Evolutionary conservation across 2,329 filamentous ascomycete genomes (phyloP), one percentile per base, ranked within the genome.

Genomic region (Huntiella savannae): DNA sequence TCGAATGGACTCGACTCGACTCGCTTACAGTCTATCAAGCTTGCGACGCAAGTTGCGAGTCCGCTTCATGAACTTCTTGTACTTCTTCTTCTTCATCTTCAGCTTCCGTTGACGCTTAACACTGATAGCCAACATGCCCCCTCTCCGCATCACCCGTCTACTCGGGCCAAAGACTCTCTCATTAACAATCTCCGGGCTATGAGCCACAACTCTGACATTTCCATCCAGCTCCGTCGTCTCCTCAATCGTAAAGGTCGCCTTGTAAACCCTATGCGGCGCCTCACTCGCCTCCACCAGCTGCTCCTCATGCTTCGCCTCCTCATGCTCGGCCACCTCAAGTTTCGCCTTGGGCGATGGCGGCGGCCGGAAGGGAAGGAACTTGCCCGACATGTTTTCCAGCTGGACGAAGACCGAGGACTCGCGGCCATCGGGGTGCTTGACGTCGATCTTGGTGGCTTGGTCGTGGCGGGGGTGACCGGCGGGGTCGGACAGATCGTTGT

Each of bases 31-130:
- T 58, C 77, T 73, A 57, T 82, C 84, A 57, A 91, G 69, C 68
- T 87, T 93, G 60, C 86, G 77, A 60, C 88, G 79, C 68, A 86
- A 63, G 60, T 84, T 88, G 61, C 88, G 77, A 58, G 88, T 95
- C 63, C 77, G 75, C 71, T 81, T 83, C 82, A 94, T 86, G 55
- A 96, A 70, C 76, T 98, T 98, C 86, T 95, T 96, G 66, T 94
- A 94, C 78, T 98, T 98, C 75, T 96, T 88, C 76, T 96, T 98
- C 82, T 98, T 98, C 87, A 98, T 98, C 76, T 86, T 94, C 58
- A 95, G 67, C 68, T 91, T 92, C 59, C 86, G 72, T 64, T 93
- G 85, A 62, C 91, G 74, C 70, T 80, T 86, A 55, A 95, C 88
- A 59, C 84, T 93, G 59, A 98, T 85, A 52, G 85, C 75, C 51